Percentiles rank a stretch among this genome's conserved stretches.
phyloP scores from a whole-genome alignment of 768 basidiomycete species.

The Tricholoma saponaceum region DNA sequence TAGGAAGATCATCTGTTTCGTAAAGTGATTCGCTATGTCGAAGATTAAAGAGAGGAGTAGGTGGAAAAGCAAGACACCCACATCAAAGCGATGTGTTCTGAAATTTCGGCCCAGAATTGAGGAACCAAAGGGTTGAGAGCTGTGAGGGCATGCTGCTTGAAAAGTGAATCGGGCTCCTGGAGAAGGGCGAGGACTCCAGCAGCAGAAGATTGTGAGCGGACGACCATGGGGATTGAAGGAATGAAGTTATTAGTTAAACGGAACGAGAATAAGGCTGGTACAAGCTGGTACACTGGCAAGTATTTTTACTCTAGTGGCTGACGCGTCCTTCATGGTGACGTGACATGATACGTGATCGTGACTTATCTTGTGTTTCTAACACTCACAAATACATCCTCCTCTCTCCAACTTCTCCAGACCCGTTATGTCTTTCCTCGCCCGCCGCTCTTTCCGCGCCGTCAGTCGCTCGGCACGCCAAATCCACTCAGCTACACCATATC shows the following conservation, averaged over 20 bases:
- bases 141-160: conserved; percentile 90
- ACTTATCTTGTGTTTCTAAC: conserved; percentile 22
- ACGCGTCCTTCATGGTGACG: conserved; percentile 33
- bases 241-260: conserved; percentile 18
- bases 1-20: conserved; percentile 74
- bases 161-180: conserved; percentile 79
- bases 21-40: conserved; percentile 78
- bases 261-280: no score
- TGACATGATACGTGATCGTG: conserved; percentile 19
- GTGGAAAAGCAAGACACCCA: conserved; percentile 34
- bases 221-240: conserved; percentile 48
- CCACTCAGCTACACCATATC: conserved; percentile 35
- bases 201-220: conserved; percentile 72
- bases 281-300: no score
- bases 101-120: conserved; percentile 98
- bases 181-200: conserved; percentile 91
- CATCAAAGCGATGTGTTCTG: conserved; percentile 90
- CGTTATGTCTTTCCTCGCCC: conserved; percentile 48
- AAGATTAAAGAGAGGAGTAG: conserved; percentile 5
- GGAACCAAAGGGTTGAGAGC: conserved; percentile 81
- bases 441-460: conserved; percentile 44
- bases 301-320: conserved; percentile 28
- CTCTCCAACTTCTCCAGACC: conserved; percentile 19
- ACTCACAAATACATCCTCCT: conserved; percentile 31
- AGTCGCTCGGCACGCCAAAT: conserved; percentile 40